Percentiles rank a stretch among this genome's conserved stretches.
phyloP scores from a whole-genome alignment of 2,329 filamentous ascomycete genomes.

The Colletotrichum salicis region DNA sequence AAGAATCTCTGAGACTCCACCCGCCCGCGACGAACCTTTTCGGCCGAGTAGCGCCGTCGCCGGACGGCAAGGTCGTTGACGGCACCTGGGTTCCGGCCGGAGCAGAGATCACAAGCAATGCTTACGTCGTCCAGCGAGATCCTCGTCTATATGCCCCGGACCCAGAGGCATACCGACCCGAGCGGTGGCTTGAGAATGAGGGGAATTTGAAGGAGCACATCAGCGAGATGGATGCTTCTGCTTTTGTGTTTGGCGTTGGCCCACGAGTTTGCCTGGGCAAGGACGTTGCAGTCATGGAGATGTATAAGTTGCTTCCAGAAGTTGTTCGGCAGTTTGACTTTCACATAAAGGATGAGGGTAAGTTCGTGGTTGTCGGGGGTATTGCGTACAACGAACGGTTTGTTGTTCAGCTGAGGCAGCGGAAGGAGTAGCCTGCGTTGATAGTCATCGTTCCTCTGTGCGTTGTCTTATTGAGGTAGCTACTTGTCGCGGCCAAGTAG shows the following conservation, averaged over 20 bases:
- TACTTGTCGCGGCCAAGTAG: too few species aligned
- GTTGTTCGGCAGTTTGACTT: conserved; percentile 21
- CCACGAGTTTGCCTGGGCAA: conserved; percentile 14
- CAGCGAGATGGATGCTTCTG: conserved; percentile 9
- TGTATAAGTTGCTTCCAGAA: conserved; percentile 19
- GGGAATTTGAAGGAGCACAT: conserved; percentile 5
- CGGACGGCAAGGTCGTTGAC: conserved; percentile 12
- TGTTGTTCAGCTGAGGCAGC: neutral
- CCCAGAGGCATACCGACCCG: conserved; percentile 49
- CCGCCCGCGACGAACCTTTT: conserved; percentile 21
- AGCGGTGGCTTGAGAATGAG: conserved; percentile 51
- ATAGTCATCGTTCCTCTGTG: neutral
- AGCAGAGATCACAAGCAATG: conserved; percentile 38
- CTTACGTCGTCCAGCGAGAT: conserved; percentile 49
- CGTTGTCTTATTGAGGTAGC: neutral
- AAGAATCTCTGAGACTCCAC: conserved; percentile 17
- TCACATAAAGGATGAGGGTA: neutral
- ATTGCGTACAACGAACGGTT: neutral
- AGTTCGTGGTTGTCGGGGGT: conserved; percentile 1
- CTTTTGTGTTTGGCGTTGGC: conserved; percentile 15
- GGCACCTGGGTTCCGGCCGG: conserved; percentile 19
- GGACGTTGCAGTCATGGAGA: conserved; percentile 16
- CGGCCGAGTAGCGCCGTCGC: neutral
- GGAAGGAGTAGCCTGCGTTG: neutral
- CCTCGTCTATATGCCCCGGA: conserved; percentile 46